Evolutionary conservation across 208 protist species (phyloP).

Genomic region (Wallacemonas sp.): DNA sequence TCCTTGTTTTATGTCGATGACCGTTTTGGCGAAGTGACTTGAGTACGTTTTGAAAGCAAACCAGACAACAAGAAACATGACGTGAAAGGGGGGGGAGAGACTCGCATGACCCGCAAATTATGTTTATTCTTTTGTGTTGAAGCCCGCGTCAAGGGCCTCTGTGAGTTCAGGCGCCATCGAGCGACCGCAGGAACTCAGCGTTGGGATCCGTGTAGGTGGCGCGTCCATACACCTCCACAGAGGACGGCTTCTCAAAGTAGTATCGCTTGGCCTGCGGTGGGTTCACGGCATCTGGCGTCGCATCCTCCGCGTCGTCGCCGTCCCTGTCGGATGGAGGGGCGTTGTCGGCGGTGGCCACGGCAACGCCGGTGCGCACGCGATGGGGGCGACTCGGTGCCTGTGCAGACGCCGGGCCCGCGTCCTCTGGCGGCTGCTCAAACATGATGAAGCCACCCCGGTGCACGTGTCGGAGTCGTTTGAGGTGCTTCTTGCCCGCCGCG

Average conservation of each 20-base stretch:
- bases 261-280: slow-evolving; percentile 17
- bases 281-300: too few species aligned
- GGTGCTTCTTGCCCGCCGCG: not conserved
- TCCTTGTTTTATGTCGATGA: not conserved
- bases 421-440: not conserved
- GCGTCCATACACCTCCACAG: slow-evolving; percentile 26
- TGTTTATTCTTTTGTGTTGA: too few species aligned
- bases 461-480: slow-evolving; percentile 1
- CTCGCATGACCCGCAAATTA: too few species aligned
- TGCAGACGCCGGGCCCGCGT: not conserved
- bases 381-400: not conserved
- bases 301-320: not conserved
- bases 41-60: slow-evolving; percentile 6
- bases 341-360: not conserved
- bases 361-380: not conserved
- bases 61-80: slow-evolving; percentile 13
- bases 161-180: not conserved
- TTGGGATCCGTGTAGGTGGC: slow-evolving; percentile 14
- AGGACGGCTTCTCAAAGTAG: slow-evolving; percentile 30
- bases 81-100: too few species aligned
- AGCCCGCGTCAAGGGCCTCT: too few species aligned
- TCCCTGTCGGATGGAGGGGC: not conserved
- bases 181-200: not conserved
- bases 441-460: slow-evolving; percentile 1
- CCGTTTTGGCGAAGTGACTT: too few species aligned